A percentile compares a stretch with the other conserved stretches of the same genome.
These are phyloP conservation scores for Ophiostoma angusticollis DNA, from an alignment of 2,329 filamentous ascomycete genomes.

Conservation along the genomic window DNA sequence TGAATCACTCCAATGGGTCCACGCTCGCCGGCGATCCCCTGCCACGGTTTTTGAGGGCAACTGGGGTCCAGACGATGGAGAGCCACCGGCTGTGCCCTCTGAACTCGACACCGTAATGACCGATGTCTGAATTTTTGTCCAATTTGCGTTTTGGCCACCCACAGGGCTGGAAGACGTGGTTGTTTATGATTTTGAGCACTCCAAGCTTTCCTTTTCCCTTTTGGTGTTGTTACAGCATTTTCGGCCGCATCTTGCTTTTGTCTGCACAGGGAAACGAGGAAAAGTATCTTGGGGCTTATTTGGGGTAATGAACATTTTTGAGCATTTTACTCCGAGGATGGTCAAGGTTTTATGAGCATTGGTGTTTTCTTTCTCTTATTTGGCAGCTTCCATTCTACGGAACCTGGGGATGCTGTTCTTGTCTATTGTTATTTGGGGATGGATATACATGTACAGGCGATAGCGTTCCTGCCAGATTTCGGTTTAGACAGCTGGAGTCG, in stretches of 20 bases:
- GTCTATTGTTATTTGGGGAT: no score
- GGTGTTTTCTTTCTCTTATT: background rate
- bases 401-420: no score
- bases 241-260: constrained; percentile 9
- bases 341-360: constrained; percentile 1
- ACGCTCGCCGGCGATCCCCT: constrained; percentile 61
- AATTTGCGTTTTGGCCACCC: background rate
- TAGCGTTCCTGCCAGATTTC: no score
- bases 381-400: background rate
- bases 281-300: constrained; percentile 5
- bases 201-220: background rate
- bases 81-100: constrained; percentile 12
- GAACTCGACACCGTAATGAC: constrained; percentile 45
- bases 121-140: constrained; percentile 29
- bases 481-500: no score
- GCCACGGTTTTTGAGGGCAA: constrained; percentile 95
- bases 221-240: constrained; percentile 6
- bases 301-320: constrained; percentile 10
- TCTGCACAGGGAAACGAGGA: background rate
- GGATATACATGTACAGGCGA: no score
- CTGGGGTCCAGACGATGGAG: constrained; percentile 60
- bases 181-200: background rate
- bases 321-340: constrained; percentile 9
- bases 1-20: constrained; percentile 69
- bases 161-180: background rate